Evolutionary conservation across 176 grass and related monocot species (phyloP).

Genomic region (maize (Zea mays)): DNA sequence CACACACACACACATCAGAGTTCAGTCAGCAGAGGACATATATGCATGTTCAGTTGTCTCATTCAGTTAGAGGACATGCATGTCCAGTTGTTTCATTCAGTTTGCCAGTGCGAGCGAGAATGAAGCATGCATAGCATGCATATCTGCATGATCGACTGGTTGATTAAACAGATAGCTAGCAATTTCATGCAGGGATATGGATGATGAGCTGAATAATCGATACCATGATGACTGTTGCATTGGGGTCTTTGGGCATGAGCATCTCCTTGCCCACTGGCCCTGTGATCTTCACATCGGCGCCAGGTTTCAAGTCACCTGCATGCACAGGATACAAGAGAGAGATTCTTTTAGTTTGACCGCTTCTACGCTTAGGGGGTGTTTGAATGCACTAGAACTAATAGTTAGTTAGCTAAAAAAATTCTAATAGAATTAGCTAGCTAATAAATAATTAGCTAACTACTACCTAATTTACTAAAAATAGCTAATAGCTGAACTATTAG

Average conservation of each 20-base stretch:
- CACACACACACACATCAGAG: neutral
- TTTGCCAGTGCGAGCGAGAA: neutral
- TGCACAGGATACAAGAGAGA: neutral
- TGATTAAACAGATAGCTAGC: neutral
- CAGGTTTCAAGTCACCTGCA: constrained; percentile 76
- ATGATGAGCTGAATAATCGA: neutral
- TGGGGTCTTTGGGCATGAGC: constrained; percentile 98
- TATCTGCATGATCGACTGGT: too few relatives aligned
- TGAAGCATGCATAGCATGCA: neutral
- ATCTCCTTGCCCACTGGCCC: constrained; percentile 95
- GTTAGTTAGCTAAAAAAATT: too few relatives aligned
- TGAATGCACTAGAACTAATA: too few relatives aligned
- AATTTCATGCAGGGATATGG: neutral
- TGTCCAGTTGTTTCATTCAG: neutral
- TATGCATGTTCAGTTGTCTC: neutral
- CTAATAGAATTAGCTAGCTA: too few relatives aligned
- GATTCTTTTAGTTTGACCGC: too few relatives aligned
- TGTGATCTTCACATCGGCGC: constrained; percentile 73
- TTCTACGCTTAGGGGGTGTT: too few relatives aligned
- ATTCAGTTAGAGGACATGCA: too few relatives aligned
- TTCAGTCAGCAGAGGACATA: neutral
- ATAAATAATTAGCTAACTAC: too few relatives aligned
- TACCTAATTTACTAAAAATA: too few relatives aligned
- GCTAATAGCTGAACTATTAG: too few relatives aligned
- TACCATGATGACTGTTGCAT: constrained; percentile 83